Conservation (phyloP, 495 filamentous ascomycete genomes). For the Aspergillus wentii region DNA sequence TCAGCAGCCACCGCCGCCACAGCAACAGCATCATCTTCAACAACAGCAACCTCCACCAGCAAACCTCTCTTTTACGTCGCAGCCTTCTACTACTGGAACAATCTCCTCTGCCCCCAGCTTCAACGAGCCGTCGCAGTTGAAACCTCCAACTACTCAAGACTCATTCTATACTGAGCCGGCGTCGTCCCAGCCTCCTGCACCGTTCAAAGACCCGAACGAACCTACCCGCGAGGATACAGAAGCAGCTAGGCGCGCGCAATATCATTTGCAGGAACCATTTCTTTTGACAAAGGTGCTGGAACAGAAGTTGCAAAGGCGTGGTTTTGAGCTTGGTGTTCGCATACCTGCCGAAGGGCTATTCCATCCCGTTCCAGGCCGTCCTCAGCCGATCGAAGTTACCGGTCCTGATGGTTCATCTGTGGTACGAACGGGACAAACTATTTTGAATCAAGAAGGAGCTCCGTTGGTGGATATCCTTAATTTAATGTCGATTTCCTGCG, state of each 20-base stretch:
- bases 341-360: constrained; percentile 62
- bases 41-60: constrained; percentile 30
- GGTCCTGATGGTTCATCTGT: constrained; percentile 51
- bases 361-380: constrained; percentile 43
- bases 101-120: constrained; percentile 34
- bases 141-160: constrained; percentile 26
- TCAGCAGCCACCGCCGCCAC: constrained; percentile 28
- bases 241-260: constrained; percentile 42
- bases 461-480: constrained; percentile 69
- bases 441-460: constrained; percentile 61
- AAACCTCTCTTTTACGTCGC: constrained; percentile 36
- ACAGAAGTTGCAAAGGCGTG: constrained; percentile 40
- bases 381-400: constrained; percentile 48
- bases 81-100: constrained; percentile 37
- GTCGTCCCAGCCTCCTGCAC: constrained; percentile 21
- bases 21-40: constrained; percentile 38
- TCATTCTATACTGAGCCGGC: constrained; percentile 28
- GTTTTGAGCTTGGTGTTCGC: constrained; percentile 53
- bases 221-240: constrained; percentile 39
- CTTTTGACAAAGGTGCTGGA: constrained; percentile 45
- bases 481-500: constrained; percentile 68
- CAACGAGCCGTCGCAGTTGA: constrained; percentile 28
- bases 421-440: constrained; percentile 51
- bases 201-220: constrained; percentile 37
- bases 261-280: constrained; percentile 57